A percentile compares a stretch with the other conserved stretches of the same genome.
Conservation (phyloP, 2,329 filamentous ascomycete species). For the Aspergillus tamarii region DNA sequence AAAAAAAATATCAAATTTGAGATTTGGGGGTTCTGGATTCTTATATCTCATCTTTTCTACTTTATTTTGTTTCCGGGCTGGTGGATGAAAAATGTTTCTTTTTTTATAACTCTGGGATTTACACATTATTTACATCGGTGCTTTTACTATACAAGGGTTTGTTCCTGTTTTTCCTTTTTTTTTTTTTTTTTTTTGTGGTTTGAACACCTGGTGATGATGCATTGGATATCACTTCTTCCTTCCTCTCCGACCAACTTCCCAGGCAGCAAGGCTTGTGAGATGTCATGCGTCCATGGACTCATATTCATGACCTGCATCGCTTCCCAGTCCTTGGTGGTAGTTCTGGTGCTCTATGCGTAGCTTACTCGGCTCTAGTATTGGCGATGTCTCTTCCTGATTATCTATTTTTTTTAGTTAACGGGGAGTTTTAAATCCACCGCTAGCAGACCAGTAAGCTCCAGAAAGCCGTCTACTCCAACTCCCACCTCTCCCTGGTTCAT, state of each 20-base stretch:
- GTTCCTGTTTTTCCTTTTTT: background rate
- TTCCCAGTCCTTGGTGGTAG: background rate
- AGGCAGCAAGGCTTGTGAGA: background rate
- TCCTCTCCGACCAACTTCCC: background rate
- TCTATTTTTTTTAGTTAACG: background rate
- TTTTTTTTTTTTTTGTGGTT: no score
- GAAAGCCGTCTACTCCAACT: background rate
- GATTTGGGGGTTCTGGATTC: slow-evolving; percentile 9
- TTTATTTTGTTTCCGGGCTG: slow-evolving; percentile 6
- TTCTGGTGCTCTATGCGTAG: background rate
- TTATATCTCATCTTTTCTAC: slow-evolving; percentile 7
- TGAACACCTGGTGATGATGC: background rate
- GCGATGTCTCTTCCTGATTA: background rate
- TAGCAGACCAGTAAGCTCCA: background rate
- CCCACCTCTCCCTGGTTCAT: no score
- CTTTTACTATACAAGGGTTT: slow-evolving; percentile 4
- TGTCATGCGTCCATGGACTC: background rate
- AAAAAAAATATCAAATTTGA: slow-evolving; percentile 12
- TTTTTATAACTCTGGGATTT: slow-evolving; percentile 5
- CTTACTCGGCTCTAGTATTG: background rate
- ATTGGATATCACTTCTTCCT: background rate
- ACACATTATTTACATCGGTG: slow-evolving; percentile 4
- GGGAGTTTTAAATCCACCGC: background rate
- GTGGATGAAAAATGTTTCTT: slow-evolving; percentile 8
- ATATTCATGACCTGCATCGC: background rate